Conservation (phyloP, 345 rosid genomes). For the Salix purpurea region DNA sequence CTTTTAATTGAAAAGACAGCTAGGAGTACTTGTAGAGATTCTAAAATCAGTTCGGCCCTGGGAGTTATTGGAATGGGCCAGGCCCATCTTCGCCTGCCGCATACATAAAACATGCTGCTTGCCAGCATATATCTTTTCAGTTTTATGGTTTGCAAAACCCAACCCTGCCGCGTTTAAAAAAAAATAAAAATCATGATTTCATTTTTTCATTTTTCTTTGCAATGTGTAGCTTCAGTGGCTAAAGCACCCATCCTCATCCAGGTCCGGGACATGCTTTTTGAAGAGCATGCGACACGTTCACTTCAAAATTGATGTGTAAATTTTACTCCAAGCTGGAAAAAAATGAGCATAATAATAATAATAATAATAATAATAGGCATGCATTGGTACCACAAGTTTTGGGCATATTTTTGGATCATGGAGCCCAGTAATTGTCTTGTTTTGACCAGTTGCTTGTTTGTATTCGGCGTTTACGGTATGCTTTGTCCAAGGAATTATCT, state of each 20-base stretch:
- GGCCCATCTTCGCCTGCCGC: neutral
- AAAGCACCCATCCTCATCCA: no score
- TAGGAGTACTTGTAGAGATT: no score
- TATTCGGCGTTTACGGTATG: neutral
- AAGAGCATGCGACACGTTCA: no score
- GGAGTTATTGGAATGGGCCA: neutral
- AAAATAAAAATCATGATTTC: fast-evolving
- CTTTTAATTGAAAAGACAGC: neutral
- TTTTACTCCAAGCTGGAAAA: neutral
- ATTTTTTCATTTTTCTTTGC: no score
- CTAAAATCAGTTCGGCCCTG: neutral
- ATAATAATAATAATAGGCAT: no score
- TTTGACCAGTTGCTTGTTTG: neutral
- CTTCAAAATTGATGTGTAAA: no score
- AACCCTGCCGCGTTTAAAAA: no score
- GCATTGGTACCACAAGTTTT: neutral
- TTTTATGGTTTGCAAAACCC: no score
- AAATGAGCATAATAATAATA: neutral
- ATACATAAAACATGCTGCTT: neutral
- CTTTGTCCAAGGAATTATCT: neutral
- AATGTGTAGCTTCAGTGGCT: no score
- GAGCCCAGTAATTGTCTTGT: neutral
- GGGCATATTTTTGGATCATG: neutral
- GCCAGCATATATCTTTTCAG: neutral
- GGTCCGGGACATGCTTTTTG: no score